Evolutionary conservation across 106 monocot genomes (phyloP).

Genomic region (Ottelia alismoides): DNA sequence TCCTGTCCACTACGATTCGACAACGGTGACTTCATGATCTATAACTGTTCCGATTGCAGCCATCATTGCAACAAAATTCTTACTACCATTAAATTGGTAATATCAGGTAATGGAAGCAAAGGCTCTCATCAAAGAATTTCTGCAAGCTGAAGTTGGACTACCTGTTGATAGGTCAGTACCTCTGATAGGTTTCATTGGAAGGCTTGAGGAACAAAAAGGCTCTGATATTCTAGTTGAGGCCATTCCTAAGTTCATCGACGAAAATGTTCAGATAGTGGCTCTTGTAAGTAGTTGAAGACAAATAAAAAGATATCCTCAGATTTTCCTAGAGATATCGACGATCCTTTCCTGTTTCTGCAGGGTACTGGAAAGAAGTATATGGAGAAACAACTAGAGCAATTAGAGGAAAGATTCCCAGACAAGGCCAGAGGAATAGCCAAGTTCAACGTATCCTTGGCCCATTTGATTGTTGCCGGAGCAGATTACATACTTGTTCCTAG

Average conservation of each 20-base stretch:
- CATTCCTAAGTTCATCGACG: slow-evolving; percentile 56
- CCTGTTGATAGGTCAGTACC: slow-evolving; percentile 55
- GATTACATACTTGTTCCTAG: slow-evolving; percentile 59
- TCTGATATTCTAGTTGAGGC: slow-evolving; percentile 82
- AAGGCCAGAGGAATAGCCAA: slow-evolving; percentile 60
- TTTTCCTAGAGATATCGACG: too few species aligned
- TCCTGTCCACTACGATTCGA: slow-evolving; percentile 47
- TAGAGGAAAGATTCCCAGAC: slow-evolving; percentile 45
- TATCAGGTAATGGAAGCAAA: slow-evolving; percentile 75
- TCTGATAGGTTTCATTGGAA: slow-evolving; percentile 73
- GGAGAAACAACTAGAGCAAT: slow-evolving; percentile 37
- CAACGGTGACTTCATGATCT: too few species aligned
- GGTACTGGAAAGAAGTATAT: slow-evolving; percentile 84
- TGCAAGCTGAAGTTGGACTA: slow-evolving; percentile 86
- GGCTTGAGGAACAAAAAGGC: slow-evolving; percentile 96
- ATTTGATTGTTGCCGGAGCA: slow-evolving; percentile 62
- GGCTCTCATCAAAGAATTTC: slow-evolving; percentile 67
- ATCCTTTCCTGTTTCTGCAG: slow-evolving; percentile 13
- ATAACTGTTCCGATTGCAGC: too few species aligned
- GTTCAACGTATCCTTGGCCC: slow-evolving; percentile 72
- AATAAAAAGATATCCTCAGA: too few species aligned
- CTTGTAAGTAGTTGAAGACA: slow-evolving; percentile 48
- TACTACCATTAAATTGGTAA: not conserved
- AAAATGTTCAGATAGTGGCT: slow-evolving; percentile 78
- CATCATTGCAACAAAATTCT: not conserved